Conservation (phyloP, 2,329 filamentous ascomycete species). For the Beauveria brongniartii region DNA sequence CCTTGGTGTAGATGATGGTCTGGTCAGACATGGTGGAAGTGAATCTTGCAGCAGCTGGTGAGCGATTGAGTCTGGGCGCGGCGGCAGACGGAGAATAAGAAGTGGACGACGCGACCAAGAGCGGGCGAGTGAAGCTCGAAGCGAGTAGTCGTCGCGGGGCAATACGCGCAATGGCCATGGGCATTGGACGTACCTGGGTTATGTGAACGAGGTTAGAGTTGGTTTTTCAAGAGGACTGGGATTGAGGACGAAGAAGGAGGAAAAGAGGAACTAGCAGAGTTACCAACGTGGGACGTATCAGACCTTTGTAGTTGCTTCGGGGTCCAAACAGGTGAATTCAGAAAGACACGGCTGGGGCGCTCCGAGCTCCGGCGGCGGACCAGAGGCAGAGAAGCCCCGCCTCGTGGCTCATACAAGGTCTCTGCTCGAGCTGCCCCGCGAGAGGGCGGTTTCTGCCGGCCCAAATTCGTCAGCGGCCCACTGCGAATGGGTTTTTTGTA, state of each 20-base stretch:
- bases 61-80: neutral
- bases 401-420: too few species aligned
- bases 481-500: slow-evolving; percentile 6
- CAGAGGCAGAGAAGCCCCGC: neutral
- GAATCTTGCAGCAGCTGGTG: slow-evolving; percentile 8
- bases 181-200: slow-evolving; percentile 22
- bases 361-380: slow-evolving; percentile 8
- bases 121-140: neutral
- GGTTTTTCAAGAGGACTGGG: neutral
- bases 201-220: neutral
- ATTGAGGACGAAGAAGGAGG: neutral
- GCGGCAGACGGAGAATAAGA: neutral
- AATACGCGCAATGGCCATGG: slow-evolving; percentile 15
- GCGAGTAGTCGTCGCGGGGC: slow-evolving; percentile 10
- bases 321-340: neutral
- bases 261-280: neutral
- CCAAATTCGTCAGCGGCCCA: slow-evolving; percentile 11
- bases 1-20: slow-evolving; percentile 47
- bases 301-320: neutral
- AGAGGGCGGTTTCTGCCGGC: slow-evolving; percentile 14
- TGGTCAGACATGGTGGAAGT: slow-evolving; percentile 38
- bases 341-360: neutral
- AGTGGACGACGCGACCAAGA: neutral
- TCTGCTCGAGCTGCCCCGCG: neutral
- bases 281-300: slow-evolving; percentile 3